Evolutionary conservation across 257 asterid genomes (phyloP).

Genomic region (Fraxinus americana): DNA sequence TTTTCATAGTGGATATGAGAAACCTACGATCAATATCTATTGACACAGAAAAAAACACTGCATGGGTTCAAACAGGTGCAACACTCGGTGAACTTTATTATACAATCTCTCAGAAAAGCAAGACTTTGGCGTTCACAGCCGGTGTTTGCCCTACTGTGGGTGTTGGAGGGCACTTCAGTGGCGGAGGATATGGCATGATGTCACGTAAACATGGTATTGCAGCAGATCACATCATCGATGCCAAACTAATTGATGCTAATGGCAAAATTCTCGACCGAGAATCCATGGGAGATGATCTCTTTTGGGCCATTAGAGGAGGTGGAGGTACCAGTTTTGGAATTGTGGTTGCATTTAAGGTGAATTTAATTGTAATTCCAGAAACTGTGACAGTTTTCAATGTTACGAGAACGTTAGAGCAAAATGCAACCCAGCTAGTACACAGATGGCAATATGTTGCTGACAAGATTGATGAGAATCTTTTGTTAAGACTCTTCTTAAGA

Average conservation of each 20-base stretch:
- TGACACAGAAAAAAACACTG: slow-evolving; percentile 28
- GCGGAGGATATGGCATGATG: slow-evolving; percentile 50
- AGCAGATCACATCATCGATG: slow-evolving; percentile 44
- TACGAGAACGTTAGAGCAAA: too few species aligned
- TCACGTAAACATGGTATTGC: slow-evolving; percentile 36
- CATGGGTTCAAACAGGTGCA: slow-evolving; percentile 49
- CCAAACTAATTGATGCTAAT: slow-evolving; percentile 30
- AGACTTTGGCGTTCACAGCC: slow-evolving; percentile 33
- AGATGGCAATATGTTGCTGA: too few species aligned
- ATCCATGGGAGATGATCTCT: slow-evolving; percentile 56
- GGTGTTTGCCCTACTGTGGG: slow-evolving; percentile 53
- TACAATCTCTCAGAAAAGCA: slow-evolving; percentile 26
- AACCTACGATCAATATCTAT: slow-evolving; percentile 32
- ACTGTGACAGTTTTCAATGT: too few species aligned
- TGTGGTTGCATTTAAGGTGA: too few species aligned
- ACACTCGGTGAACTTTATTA: slow-evolving; percentile 46
- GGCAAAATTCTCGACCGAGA: slow-evolving; percentile 35
- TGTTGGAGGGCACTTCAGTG: slow-evolving; percentile 55
- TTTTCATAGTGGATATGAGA: slow-evolving; percentile 38
- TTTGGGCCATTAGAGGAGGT: too few species aligned
- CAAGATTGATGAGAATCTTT: too few species aligned
- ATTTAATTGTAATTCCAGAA: too few species aligned
- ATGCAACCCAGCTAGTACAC: too few species aligned
- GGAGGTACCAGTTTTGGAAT: too few species aligned
- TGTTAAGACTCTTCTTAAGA: too few species aligned